Conservation (phyloP, 345 rosid genomes). For the Eucalyptus marginata region DNA sequence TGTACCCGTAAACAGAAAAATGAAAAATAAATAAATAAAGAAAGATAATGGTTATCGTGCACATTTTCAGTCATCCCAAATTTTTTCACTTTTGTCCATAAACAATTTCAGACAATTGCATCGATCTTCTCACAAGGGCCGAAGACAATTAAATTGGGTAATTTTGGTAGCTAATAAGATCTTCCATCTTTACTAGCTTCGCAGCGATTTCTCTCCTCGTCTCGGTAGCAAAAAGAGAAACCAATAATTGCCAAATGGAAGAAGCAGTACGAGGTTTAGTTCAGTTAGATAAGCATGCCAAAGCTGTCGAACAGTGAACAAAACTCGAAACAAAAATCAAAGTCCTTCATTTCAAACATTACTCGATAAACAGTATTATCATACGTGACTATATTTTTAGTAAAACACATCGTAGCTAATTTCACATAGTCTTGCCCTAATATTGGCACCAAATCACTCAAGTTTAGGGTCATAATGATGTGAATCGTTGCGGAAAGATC, state of each 20-base stretch:
- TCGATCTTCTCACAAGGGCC: not conserved
- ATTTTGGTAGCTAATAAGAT: not conserved
- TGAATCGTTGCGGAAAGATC: no score
- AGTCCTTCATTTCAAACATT: not conserved
- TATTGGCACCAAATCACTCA: not conserved
- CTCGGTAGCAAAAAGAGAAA: not conserved
- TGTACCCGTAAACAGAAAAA: rapidly evolving
- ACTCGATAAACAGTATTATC: not conserved
- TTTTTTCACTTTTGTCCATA: not conserved
- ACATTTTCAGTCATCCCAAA: not conserved
- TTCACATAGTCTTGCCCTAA: not conserved
- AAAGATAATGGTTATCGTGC: no score
- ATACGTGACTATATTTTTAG: not conserved
- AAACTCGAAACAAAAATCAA: not conserved
- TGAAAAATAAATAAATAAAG: rapidly evolving
- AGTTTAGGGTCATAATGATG: not conserved
- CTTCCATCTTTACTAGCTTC: not conserved
- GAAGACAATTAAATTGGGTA: not conserved
- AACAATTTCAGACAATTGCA: not conserved
- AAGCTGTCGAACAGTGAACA: not conserved
- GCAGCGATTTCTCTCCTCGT: not conserved
- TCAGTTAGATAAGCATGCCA: not conserved
- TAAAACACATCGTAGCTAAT: not conserved
- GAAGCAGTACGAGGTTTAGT: not conserved
- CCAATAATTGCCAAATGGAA: not conserved